Evolutionary conservation across 768 basidiomycete genomes (phyloP).

Genomic region (Phallus indusiatus): DNA sequence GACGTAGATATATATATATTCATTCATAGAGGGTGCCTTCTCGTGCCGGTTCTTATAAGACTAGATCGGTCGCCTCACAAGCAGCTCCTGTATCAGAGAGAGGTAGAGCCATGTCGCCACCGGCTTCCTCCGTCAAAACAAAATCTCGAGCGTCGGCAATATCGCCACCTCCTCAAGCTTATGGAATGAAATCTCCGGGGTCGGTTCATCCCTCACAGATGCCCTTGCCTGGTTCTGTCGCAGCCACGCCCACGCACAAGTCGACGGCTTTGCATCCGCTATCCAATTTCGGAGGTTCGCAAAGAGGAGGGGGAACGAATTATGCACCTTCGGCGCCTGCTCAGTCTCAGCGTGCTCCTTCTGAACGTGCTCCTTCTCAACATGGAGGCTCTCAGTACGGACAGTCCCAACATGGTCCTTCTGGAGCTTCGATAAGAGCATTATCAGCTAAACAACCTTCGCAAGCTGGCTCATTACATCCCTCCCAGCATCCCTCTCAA

Average conservation of each 20-base stretch:
- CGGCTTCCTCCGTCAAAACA: neutral
- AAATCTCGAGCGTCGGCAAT: conserved; percentile 4
- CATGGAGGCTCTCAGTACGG: neutral
- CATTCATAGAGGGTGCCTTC: neutral
- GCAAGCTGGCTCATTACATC: neutral
- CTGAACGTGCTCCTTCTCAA: neutral
- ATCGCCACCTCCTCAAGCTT: conserved; percentile 6
- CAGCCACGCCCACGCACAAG: conserved; percentile 2
- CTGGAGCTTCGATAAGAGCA: neutral
- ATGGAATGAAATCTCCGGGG: neutral
- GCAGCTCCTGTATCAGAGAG: neutral
- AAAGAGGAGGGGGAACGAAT: neutral
- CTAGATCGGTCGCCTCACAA: conserved; percentile 3
- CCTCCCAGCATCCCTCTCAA: neutral
- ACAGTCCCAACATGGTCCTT: neutral
- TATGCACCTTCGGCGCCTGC: neutral
- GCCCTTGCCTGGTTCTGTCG: neutral
- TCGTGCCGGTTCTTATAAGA: conserved; percentile 2
- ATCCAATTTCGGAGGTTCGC: neutral
- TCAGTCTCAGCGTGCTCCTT: neutral
- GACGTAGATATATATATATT: neutral
- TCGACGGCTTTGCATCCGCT: neutral
- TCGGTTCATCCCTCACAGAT: conserved; percentile 7
- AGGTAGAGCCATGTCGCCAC: neutral
- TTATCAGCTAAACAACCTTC: neutral